Percentiles rank a stretch among this genome's conserved stretches.
Conservation (phyloP, 345 rosid genomes). For the Passiflora organensis region DNA sequence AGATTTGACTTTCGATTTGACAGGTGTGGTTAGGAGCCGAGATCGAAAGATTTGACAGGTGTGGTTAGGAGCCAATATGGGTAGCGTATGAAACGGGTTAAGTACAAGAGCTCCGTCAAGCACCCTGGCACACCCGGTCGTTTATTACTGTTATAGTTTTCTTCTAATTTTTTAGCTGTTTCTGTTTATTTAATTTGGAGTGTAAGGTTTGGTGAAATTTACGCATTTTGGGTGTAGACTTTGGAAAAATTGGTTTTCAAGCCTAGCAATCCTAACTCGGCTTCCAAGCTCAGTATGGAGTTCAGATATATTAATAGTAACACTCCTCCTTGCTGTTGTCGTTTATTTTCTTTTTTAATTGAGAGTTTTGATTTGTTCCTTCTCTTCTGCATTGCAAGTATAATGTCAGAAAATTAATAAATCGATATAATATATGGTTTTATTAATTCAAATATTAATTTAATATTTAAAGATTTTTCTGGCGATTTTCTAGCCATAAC, state of each 20-base stretch:
- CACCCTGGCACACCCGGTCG: slow-evolving; percentile 79
- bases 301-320: slow-evolving; percentile 64
- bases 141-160: slow-evolving; percentile 46
- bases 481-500: too few relatives aligned
- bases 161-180: neutral
- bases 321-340: neutral
- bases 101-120: slow-evolving; percentile 70
- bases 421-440: too few relatives aligned
- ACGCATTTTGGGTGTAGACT: slow-evolving; percentile 28
- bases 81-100: slow-evolving; percentile 52
- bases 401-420: too few relatives aligned
- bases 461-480: too few relatives aligned
- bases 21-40: too few relatives aligned
- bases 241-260: slow-evolving; percentile 55
- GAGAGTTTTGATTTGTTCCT: neutral
- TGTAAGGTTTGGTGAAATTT: neutral
- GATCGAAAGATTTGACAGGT: neutral
- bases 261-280: slow-evolving; percentile 62
- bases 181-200: neutral
- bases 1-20: too few relatives aligned
- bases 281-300: slow-evolving; percentile 59
- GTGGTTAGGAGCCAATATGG: slow-evolving; percentile 26
- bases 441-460: too few relatives aligned
- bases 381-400: slow-evolving; percentile 9
- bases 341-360: neutral